Base-by-base conservation (phyloP, 768 basidiomycete genomes). In the Mycena leptocephala region DNA sequence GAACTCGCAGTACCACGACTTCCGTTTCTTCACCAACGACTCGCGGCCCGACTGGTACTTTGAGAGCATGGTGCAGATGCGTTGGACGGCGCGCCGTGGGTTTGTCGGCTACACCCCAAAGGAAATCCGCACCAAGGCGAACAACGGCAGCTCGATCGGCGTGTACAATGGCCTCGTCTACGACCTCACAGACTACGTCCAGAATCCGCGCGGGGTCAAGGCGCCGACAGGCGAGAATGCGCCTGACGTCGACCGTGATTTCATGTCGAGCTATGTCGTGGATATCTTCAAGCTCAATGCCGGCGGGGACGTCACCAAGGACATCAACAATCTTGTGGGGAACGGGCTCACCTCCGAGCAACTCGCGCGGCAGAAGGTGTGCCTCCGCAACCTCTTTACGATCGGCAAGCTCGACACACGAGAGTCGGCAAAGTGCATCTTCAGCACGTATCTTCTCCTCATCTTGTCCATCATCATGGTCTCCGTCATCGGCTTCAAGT, bases 11-110 rank as follows among this genome's bases (percentile, higher is more conserved):
- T 99, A 99, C 83, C 98, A 99, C 83, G 98, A 99, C 83, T 99
- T 99, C 92, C 95, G 98, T 22, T 94, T 93, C 0, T 93, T 89
- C 82, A 94, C 93, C 41, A 95, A 93, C 74, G 98, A 99, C 81
- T 94, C 95, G 0, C 92, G 98, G 11, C 98, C 98, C 0, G 98
- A 99, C 82, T 99, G 98, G 98, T 99, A 99, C 84, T 97, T 95
- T 78, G 95, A 99, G 86, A 89, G 88, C 74, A 99, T 99, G 98
- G 95, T 95, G 3, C 84, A 91, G 82, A 94, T 99, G 94, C 95
- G 98, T 9, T 98, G 94, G 88, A 94, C 92, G 67, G 92, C 92
- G 79, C 95, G 98, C 46, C 91, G 93, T 48, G 98, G 98, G 0
- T 99, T 97, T 82, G 81, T 98, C 64, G 98, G 97, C 0, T 94